A percentile compares a stretch with the other conserved stretches of the same genome.
Evolutionary conservation across 306 rosid species (phyloP).

Genomic region (Carpinus viminea): DNA sequence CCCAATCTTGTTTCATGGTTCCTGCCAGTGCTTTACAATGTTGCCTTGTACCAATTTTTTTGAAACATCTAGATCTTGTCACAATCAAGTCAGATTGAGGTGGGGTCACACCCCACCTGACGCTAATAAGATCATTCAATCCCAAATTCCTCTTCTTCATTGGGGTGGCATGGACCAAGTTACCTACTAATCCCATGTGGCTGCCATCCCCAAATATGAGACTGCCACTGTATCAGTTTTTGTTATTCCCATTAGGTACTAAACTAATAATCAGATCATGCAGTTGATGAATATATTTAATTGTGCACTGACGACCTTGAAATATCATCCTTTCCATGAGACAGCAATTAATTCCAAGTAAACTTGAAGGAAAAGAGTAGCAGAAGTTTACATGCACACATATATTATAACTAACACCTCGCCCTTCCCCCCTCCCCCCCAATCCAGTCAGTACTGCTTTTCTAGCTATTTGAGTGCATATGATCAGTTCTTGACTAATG

Average conservation of each 20-base stretch:
- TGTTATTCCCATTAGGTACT: too few relatives aligned
- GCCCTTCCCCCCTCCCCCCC: neutral
- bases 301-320: neutral
- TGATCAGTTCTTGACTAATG: slow-evolving; percentile 13
- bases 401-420: neutral
- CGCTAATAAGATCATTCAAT: neutral
- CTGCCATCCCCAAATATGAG: neutral
- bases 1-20: neutral
- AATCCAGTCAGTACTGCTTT: neutral
- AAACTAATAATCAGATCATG: neutral
- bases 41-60: neutral
- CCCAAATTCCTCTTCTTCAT: neutral
- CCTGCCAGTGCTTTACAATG: too few relatives aligned
- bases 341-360: neutral
- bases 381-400: neutral
- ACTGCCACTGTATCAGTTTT: neutral
- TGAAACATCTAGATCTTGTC: neutral
- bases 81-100: neutral
- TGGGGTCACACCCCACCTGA: neutral
- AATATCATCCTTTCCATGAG: neutral
- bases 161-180: neutral
- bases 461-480: slow-evolving; percentile 8
- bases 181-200: neutral
- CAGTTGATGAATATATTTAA: neutral
- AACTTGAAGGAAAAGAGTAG: neutral